Conservation (phyloP, 2,329 filamentous ascomycete species). For the Fusarium sp. region DNA sequence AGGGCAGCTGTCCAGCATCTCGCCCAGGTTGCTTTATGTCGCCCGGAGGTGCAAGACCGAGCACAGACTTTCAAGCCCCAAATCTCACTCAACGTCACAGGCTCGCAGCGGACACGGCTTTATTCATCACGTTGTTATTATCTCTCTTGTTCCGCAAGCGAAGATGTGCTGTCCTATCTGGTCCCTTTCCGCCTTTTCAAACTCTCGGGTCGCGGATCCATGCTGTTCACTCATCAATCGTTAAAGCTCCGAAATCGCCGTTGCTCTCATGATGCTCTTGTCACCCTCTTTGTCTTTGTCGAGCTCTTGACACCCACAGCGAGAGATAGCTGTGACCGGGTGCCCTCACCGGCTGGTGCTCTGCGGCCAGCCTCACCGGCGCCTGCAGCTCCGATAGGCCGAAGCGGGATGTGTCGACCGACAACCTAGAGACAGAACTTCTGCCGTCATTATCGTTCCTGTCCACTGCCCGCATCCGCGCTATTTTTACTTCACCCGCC, state of each 20-base stretch:
- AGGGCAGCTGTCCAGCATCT: slow-evolving; percentile 5
- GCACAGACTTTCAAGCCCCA: slow-evolving; percentile 20
- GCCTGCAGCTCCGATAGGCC: slow-evolving; percentile 33
- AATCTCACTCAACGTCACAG: slow-evolving; percentile 15
- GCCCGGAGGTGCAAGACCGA: slow-evolving; percentile 33
- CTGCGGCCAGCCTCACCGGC: slow-evolving; percentile 35
- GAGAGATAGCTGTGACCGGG: slow-evolving; percentile 6
- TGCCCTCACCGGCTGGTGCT: slow-evolving; percentile 19
- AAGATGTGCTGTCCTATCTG: slow-evolving; percentile 3
- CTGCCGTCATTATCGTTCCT: slow-evolving; percentile 19
- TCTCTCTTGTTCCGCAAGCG: slow-evolving; percentile 1
- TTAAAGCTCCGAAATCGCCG: neutral
- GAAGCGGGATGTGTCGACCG: neutral
- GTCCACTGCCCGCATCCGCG: neutral
- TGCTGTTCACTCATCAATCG: neutral
- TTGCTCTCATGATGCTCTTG: neutral
- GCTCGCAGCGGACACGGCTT: neutral
- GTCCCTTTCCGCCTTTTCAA: slow-evolving; percentile 3
- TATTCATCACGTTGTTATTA: slow-evolving; percentile 21
- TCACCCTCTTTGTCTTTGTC: slow-evolving; percentile 3
- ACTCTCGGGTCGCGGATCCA: slow-evolving; percentile 3
- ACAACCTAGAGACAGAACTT: slow-evolving; percentile 5
- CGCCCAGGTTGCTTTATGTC: neutral
- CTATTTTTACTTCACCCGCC: slow-evolving; percentile 18
- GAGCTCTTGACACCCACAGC: neutral